A percentile compares a stretch with the other conserved stretches of the same genome.
Evolutionary conservation across 2,329 filamentous ascomycete species (phyloP).

Genomic region (Decorospora gaudefroyi): DNA sequence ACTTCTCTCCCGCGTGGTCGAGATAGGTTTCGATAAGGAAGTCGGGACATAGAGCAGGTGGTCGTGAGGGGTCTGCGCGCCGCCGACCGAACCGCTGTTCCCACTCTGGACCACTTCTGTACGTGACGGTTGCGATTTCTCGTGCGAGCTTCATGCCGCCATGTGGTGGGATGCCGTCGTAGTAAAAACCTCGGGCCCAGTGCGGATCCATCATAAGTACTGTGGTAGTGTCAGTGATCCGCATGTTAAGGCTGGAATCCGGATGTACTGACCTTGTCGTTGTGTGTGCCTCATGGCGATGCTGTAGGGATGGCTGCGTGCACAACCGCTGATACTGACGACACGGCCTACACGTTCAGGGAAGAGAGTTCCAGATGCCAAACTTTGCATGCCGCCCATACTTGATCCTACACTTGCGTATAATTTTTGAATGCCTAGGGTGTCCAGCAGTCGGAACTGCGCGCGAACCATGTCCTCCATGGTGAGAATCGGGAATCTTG

Average conservation of each 20-base stretch:
- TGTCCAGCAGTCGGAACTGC: slow-evolving; percentile 86
- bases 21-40: slow-evolving; percentile 98
- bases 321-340: slow-evolving; percentile 90
- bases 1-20: slow-evolving; percentile 97
- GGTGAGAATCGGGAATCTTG: slow-evolving; percentile 91
- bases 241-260: not conserved
- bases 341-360: slow-evolving; percentile 80
- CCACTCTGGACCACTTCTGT: slow-evolving; percentile 96
- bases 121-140: slow-evolving; percentile 97
- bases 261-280: slow-evolving; percentile 63
- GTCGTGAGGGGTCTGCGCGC: slow-evolving; percentile 81
- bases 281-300: slow-evolving; percentile 99
- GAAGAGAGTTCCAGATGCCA: slow-evolving; percentile 83
- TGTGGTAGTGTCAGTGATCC: slow-evolving; percentile 23
- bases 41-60: slow-evolving; percentile 92
- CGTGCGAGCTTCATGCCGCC: slow-evolving; percentile 97
- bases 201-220: slow-evolving; percentile 99
- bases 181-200: slow-evolving; percentile 94
- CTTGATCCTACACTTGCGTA: slow-evolving; percentile 93
- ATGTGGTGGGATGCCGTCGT: slow-evolving; percentile 81
- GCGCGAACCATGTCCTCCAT: slow-evolving; percentile 97
- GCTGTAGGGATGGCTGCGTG: slow-evolving; percentile 92
- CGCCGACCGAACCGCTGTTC: slow-evolving; percentile 89
- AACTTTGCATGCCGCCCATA: slow-evolving; percentile 98
- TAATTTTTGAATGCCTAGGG: slow-evolving; percentile 73